Conservation (phyloP, 208 protist species). For the Wallacemonas collosoma region DNA sequence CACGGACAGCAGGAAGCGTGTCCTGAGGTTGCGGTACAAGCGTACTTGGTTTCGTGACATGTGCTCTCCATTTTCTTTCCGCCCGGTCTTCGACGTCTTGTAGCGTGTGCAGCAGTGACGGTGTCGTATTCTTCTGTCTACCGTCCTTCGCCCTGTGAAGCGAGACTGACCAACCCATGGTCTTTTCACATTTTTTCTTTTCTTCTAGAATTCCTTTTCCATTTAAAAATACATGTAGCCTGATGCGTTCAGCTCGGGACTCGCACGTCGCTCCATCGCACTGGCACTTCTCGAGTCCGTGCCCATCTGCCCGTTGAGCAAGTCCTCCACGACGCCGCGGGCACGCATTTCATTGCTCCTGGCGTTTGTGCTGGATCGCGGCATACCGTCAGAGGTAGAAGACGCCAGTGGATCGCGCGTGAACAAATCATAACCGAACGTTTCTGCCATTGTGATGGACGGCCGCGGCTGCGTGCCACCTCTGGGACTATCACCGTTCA, state of each 20-base stretch:
- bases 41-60: neutral
- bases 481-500: neutral
- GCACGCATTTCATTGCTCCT: neutral
- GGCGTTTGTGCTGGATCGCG: neutral
- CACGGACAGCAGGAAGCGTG: too few relatives aligned
- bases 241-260: neutral
- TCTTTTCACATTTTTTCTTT: too few relatives aligned
- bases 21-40: too few relatives aligned
- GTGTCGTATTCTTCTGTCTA: neutral
- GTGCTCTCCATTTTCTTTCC: neutral
- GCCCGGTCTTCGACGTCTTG: neutral
- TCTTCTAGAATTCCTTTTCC: neutral
- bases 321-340: conserved; percentile 3
- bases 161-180: too few relatives aligned
- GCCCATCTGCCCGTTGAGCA: conserved; percentile 6
- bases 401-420: neutral
- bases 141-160: neutral
- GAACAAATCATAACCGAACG: conserved; percentile 1
- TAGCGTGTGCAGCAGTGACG: neutral
- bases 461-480: too few relatives aligned
- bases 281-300: neutral
- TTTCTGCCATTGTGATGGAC: neutral
- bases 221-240: conserved; percentile 19
- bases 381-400: neutral
- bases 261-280: neutral